Conservation (phyloP, 495 filamentous ascomycete species). For the Neurospora sublineolata region DNA sequence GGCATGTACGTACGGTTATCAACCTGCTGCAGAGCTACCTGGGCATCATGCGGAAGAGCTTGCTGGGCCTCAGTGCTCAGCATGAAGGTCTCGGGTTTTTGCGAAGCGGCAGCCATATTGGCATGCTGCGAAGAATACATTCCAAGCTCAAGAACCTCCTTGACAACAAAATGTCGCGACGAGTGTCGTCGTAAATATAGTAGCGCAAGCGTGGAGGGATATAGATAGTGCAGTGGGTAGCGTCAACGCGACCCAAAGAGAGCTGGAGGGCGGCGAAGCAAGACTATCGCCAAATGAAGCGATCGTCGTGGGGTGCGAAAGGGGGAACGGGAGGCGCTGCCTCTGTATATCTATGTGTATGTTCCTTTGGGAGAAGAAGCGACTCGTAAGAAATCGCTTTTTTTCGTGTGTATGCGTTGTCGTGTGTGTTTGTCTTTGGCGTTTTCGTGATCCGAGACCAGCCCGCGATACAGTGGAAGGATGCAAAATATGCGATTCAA, state of each 20-base stretch:
- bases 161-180: background rate
- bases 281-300: conserved; percentile 2
- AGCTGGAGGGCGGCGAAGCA: conserved; percentile 4
- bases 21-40: conserved; percentile 95
- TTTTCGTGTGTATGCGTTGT: background rate
- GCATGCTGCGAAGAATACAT: conserved; percentile 43
- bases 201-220: conserved; percentile 5
- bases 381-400: background rate
- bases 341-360: conserved; percentile 3
- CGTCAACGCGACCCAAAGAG: conserved; percentile 7
- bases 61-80: conserved; percentile 92
- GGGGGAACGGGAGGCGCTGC: conserved; percentile 6
- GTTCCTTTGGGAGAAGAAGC: background rate
- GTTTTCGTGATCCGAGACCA: conserved; percentile 21
- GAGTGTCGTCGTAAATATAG: background rate
- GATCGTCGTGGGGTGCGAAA: conserved; percentile 5
- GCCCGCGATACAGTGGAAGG: conserved; percentile 24
- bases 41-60: conserved; percentile 87
- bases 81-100: conserved; percentile 98
- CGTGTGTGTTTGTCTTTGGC: conserved; percentile 5
- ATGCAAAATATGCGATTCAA: conserved; percentile 7
- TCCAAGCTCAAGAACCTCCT: conserved; percentile 15
- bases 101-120: conserved; percentile 39
- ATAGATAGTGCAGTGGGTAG: background rate
- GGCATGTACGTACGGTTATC: conserved; percentile 71